phyloP scores from a whole-genome alignment of 805 yeast genomes.

The Tetrapisispora phaffii region DNA sequence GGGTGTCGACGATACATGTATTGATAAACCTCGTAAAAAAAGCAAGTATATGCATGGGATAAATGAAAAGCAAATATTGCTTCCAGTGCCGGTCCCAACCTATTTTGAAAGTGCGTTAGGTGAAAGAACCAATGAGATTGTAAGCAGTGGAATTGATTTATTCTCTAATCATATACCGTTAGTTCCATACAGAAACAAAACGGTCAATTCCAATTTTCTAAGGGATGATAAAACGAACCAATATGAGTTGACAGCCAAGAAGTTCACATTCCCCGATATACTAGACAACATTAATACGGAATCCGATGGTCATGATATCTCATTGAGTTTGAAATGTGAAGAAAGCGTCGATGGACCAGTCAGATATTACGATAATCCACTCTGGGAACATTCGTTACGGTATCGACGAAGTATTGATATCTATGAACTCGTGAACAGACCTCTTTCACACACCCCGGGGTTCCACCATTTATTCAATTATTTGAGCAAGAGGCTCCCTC shows the following conservation, averaged over 20 bases:
- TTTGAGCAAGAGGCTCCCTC: constrained; percentile 58
- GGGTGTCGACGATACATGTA: constrained; percentile 61
- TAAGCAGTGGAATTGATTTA: constrained; percentile 19
- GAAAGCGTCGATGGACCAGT: not conserved
- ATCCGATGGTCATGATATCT: constrained; percentile 8
- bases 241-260: constrained; percentile 47
- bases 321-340: constrained; percentile 20
- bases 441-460: constrained; percentile 86
- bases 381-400: constrained; percentile 28
- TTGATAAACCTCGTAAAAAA: constrained; percentile 81
- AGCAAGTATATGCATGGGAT: constrained; percentile 71
- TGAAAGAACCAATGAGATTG: constrained; percentile 17
- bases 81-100: constrained; percentile 15
- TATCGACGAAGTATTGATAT: constrained; percentile 67
- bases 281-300: constrained; percentile 17
- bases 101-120: constrained; percentile 24
- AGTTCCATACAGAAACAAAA: constrained; percentile 17
- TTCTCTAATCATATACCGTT: constrained; percentile 26
- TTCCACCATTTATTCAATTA: constrained; percentile 74
- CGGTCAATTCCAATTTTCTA: constrained; percentile 9
- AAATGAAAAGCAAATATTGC: constrained; percentile 24
- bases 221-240: constrained; percentile 52
- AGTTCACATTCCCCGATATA: constrained; percentile 50
- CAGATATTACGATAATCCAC: constrained; percentile 14
- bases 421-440: constrained; percentile 61